Evolutionary conservation across 2,329 filamentous ascomycete species (phyloP).

Genomic region (Arachnomyces sp.): DNA sequence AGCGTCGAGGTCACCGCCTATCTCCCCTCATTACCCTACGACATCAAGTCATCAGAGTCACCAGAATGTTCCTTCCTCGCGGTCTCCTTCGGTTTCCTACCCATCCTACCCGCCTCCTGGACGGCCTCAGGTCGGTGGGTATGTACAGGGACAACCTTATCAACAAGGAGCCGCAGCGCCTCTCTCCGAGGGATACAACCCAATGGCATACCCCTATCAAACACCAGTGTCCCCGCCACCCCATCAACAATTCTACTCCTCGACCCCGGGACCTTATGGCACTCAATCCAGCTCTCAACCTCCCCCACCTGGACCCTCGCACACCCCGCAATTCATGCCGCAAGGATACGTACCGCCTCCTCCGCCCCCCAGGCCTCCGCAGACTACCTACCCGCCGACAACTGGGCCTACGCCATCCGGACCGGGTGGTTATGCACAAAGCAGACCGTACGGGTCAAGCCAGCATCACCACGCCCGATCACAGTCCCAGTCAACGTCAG

Average conservation of each 20-base stretch:
- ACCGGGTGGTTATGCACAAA: constrained; percentile 49
- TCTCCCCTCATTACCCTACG: constrained; percentile 31
- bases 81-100: constrained; percentile 20
- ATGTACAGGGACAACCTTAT: constrained; percentile 21
- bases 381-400: constrained; percentile 31
- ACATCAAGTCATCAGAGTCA: constrained; percentile 8
- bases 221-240: constrained; percentile 36
- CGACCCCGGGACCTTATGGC: constrained; percentile 25
- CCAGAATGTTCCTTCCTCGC: background rate
- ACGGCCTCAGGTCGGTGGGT: constrained; percentile 14
- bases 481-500: constrained; percentile 29
- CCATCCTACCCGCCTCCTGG: constrained; percentile 30
- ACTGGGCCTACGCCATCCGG: constrained; percentile 35
- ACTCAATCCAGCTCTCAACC: constrained; percentile 27
- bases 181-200: constrained; percentile 39
- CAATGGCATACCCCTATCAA: constrained; percentile 42
- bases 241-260: constrained; percentile 31
- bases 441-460: constrained; percentile 32
- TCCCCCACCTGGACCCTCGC: constrained; percentile 22
- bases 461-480: constrained; percentile 23
- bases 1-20: constrained; percentile 16
- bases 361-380: constrained; percentile 57
- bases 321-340: constrained; percentile 42
- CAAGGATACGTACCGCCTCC: constrained; percentile 60
- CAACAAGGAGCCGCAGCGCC: constrained; percentile 35